Percentiles rank a stretch among this genome's conserved stretches.
phyloP scores from a whole-genome alignment of 73 alveolate genomes.

The Tetrahymena thermophila region DNA sequence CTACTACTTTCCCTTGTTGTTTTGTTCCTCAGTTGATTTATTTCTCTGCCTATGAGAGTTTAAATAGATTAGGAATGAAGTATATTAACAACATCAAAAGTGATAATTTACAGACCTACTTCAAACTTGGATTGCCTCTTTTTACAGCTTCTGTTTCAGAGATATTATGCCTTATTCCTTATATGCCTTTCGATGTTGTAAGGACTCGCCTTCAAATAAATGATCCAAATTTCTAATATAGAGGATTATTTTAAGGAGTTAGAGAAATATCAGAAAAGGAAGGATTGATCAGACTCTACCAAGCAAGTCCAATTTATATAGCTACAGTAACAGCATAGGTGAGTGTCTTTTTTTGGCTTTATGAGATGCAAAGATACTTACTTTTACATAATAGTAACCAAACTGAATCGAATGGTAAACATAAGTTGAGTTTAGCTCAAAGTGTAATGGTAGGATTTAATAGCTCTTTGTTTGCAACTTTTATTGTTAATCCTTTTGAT shows the following conservation, averaged over 20 bases:
- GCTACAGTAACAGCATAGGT: slow-evolving; percentile 10
- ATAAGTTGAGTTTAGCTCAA: slow-evolving; percentile 10
- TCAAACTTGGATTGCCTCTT: slow-evolving; percentile 16
- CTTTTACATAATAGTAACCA: background rate
- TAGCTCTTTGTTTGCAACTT: slow-evolving; percentile 22
- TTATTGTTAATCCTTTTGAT: slow-evolving; percentile 32
- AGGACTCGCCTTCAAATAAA: slow-evolving; percentile 40
- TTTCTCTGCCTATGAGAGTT: slow-evolving; percentile 24
- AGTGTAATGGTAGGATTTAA: slow-evolving; percentile 16
- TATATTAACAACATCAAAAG: background rate
- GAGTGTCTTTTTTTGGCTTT: slow-evolving; percentile 30
- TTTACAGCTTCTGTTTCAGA: slow-evolving; percentile 28
- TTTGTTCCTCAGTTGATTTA: slow-evolving; percentile 23
- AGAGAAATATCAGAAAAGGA: slow-evolving; percentile 29
- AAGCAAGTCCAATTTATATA: slow-evolving; percentile 27
- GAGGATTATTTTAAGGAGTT: slow-evolving; percentile 14
- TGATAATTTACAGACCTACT: background rate
- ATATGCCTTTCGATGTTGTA: slow-evolving; percentile 31
- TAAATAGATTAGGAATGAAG: slow-evolving; percentile 16
- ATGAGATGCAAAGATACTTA: slow-evolving; percentile 19
- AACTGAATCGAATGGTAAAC: background rate
- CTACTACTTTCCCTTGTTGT: slow-evolving; percentile 32
- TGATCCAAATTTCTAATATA: slow-evolving; percentile 33
- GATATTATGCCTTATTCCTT: slow-evolving; percentile 8
- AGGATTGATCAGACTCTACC: slow-evolving; percentile 18